phyloP scores from a whole-genome alignment of 495 filamentous ascomycete genomes.

The Neurospora sp. region DNA sequence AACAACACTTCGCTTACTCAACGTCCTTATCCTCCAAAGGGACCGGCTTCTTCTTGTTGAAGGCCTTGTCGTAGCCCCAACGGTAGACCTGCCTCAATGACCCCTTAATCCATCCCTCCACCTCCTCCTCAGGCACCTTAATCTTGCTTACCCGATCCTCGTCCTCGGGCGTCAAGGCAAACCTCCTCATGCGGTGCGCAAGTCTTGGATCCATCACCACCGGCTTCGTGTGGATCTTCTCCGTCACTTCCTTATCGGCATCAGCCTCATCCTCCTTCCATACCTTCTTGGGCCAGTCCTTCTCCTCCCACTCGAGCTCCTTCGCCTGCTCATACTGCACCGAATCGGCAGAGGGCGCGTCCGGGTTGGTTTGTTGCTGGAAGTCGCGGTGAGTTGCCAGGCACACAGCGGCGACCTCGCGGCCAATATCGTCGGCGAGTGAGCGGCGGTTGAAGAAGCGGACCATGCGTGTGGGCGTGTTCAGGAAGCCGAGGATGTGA shows the following conservation, averaged over 20 bases:
- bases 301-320: slow-evolving; percentile 68
- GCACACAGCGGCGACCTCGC: slow-evolving; percentile 78
- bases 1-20: slow-evolving; percentile 4
- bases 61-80: slow-evolving; percentile 27
- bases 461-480: slow-evolving; percentile 76
- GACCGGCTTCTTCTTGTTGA: slow-evolving; percentile 14
- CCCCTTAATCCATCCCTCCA: slow-evolving; percentile 53
- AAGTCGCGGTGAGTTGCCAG: slow-evolving; percentile 51
- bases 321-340: slow-evolving; percentile 55
- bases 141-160: slow-evolving; percentile 57
- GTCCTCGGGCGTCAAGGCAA: slow-evolving; percentile 53
- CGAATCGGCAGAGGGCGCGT: slow-evolving; percentile 12
- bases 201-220: slow-evolving; percentile 74
- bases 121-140: slow-evolving; percentile 52
- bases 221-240: slow-evolving; percentile 66
- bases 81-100: slow-evolving; percentile 33
- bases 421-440: slow-evolving; percentile 79
- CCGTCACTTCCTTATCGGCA: slow-evolving; percentile 31
- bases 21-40: slow-evolving; percentile 18
- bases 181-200: slow-evolving; percentile 68
- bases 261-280: slow-evolving; percentile 56
- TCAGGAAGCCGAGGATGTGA: slow-evolving; percentile 86
- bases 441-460: slow-evolving; percentile 81
- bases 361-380: slow-evolving; percentile 15
- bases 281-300: slow-evolving; percentile 76